Conservation (phyloP, 139 green algal genomes). For the Gonium pectorale region DNA sequence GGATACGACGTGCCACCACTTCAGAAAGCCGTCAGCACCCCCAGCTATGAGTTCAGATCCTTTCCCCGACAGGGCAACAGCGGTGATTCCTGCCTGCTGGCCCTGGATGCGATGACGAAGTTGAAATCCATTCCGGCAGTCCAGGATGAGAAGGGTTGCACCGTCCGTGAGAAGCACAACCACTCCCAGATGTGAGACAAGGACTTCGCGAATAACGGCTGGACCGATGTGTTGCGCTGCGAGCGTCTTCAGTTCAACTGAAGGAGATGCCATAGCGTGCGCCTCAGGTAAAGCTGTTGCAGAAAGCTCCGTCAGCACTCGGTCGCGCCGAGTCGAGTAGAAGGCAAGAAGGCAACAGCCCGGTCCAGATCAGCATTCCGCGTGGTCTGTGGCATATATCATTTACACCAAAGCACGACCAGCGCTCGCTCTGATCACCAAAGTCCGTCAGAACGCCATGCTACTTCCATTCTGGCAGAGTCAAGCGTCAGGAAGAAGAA, state of each 20-base stretch:
- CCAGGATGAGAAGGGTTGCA: neutral
- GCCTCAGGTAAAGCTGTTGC: too few relatives aligned
- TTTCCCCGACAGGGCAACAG: slow-evolving; percentile 48
- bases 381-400: too few relatives aligned
- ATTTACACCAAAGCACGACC: too few relatives aligned
- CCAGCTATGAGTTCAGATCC: slow-evolving; percentile 53
- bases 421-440: too few relatives aligned
- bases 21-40: slow-evolving; percentile 60
- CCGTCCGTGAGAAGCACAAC: slow-evolving; percentile 7
- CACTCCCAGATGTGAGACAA: slow-evolving; percentile 14
- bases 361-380: too few relatives aligned
- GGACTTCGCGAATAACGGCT: slow-evolving; percentile 7
- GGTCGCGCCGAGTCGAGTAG: too few relatives aligned
- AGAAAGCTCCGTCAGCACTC: too few relatives aligned
- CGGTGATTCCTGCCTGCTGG: slow-evolving; percentile 48
- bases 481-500: too few relatives aligned
- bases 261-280: too few relatives aligned
- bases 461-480: too few relatives aligned
- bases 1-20: slow-evolving; percentile 66
- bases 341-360: too few relatives aligned
- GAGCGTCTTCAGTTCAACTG: slow-evolving; percentile 3
- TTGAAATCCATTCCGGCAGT: slow-evolving; percentile 29
- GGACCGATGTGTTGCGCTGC: neutral
- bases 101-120: slow-evolving; percentile 41
- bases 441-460: too few relatives aligned